Evolutionary conservation across 2,329 filamentous ascomycete genomes (phyloP).

Genomic region (Aspergillus neoniger): DNA sequence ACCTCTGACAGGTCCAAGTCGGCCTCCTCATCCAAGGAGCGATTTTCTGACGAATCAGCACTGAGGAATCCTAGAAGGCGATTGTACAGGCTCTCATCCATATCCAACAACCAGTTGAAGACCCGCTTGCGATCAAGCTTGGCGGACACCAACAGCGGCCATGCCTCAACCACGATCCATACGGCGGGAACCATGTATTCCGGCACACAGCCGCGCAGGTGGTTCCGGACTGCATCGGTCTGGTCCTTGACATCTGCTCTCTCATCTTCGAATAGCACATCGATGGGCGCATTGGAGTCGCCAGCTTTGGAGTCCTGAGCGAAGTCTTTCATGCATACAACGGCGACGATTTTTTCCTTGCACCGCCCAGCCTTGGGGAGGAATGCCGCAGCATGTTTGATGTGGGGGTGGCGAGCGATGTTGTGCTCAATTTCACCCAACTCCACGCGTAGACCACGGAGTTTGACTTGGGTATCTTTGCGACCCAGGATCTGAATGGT

Average conservation of each 20-base stretch:
- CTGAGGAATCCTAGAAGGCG: background rate
- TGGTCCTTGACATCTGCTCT: background rate
- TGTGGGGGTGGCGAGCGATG: background rate
- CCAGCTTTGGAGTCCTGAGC: background rate
- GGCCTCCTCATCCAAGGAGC: background rate
- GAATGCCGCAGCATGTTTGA: background rate
- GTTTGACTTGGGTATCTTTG: conserved; percentile 11
- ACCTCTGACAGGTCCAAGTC: background rate
- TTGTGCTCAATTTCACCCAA: conserved; percentile 10
- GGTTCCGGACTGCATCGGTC: background rate
- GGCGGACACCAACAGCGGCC: background rate
- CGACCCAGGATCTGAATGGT: conserved; percentile 4
- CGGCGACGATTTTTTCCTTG: background rate
- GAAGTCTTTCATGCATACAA: background rate
- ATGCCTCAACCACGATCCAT: background rate
- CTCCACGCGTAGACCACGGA: conserved; percentile 12
- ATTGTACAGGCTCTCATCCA: background rate
- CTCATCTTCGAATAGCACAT: background rate
- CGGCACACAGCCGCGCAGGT: background rate
- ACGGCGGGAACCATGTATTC: background rate
- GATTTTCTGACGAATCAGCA: background rate
- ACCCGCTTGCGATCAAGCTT: background rate
- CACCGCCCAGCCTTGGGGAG: background rate
- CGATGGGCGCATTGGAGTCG: background rate
- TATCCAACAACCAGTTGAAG: background rate